Base-by-base conservation (phyloP, 2,329 filamentous ascomycete genomes). In the Cladosporium colombiae region DNA sequence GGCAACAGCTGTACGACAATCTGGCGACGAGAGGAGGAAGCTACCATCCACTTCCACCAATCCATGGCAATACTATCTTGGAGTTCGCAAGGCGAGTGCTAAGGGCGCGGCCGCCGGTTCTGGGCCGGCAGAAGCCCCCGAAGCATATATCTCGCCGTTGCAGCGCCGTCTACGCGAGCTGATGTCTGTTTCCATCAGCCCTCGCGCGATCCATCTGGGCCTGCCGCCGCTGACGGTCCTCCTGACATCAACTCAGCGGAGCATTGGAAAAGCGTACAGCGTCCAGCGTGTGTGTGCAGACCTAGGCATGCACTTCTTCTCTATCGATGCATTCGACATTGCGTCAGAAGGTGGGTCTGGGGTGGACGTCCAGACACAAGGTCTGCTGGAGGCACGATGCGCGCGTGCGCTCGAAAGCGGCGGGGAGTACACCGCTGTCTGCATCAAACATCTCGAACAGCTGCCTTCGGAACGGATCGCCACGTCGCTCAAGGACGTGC, bases 281-380 rank as follows among this genome's bases (percentile, higher is more conserved):
- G 92, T 92, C 0, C 84, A 83, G 1, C 86, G 87, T 52, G 93
- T 93, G 5, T 96, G 93, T 76, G 86, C 90, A 2, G 94, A 97
- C 73, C 89, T 97, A 68, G 95, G 95, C 3, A 83, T 98, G 18
- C 95, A 99, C 76, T 91, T 89, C 0, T 98, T 97, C 75, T 80
- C 87, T 0, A 91, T 99, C 62, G 93, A 98, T 76, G 91, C 92
- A 0, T 97, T 96, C 73, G 95, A 99, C 72, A 92, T 99, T 50
- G 83, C 97, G 5, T 94, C 92, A n/a, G 94, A 98, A 76, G 92
- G 92, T 16, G 90, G 90, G 0, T 92, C 92, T 62, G 92, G 92
- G 10, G 90, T 91, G 64, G 95, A 99, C 74, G 91, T 96, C 31
- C 97, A 98, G 79, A 97, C 93, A 0, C 94, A 97, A 74, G 93